Percentiles rank a stretch among this genome's conserved stretches.
These are phyloP conservation scores for Puccinia triticina DNA, from an alignment of 1,284 basidiomycete species.

Conservation along the genomic window DNA sequence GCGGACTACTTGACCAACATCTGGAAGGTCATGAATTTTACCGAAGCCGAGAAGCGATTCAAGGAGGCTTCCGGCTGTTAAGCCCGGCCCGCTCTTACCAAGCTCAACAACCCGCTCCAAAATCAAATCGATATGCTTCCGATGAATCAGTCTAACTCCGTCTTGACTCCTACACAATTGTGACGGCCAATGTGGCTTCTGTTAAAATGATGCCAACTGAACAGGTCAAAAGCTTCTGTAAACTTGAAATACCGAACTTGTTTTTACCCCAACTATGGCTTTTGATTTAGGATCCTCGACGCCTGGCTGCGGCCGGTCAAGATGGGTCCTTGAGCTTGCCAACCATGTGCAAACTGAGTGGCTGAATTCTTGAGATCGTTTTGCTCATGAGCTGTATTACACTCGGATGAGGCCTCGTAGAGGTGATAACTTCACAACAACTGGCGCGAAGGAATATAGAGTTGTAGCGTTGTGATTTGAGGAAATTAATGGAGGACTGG, in stretches of 20 bases:
- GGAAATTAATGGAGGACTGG: no score
- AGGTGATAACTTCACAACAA: no score
- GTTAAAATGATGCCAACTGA: background rate
- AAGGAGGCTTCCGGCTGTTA: constrained; percentile 63
- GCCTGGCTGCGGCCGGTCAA: no score
- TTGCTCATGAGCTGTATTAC: no score
- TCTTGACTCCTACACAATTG: background rate
- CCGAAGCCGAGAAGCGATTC: constrained; percentile 79
- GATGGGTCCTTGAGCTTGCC: background rate
- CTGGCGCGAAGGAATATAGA: no score
- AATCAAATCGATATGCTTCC: background rate
- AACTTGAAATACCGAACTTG: background rate
- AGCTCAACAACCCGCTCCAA: constrained; percentile 32
- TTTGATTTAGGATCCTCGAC: no score
- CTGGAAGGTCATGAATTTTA: constrained; percentile 84
- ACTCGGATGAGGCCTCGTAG: no score
- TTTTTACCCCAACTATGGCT: background rate
- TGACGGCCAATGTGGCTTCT: background rate
- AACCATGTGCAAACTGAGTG: background rate
- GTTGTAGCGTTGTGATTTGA: no score
- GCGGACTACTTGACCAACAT: constrained; percentile 54
- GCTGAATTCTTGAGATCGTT: no score
- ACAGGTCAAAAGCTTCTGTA: constrained; percentile 1
- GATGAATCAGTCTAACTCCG: no score
- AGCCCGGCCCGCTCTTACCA: constrained; percentile 14